Conservation (phyloP, 1,139 yeast genomes). For the Entelexis sorbosivorans region DNA sequence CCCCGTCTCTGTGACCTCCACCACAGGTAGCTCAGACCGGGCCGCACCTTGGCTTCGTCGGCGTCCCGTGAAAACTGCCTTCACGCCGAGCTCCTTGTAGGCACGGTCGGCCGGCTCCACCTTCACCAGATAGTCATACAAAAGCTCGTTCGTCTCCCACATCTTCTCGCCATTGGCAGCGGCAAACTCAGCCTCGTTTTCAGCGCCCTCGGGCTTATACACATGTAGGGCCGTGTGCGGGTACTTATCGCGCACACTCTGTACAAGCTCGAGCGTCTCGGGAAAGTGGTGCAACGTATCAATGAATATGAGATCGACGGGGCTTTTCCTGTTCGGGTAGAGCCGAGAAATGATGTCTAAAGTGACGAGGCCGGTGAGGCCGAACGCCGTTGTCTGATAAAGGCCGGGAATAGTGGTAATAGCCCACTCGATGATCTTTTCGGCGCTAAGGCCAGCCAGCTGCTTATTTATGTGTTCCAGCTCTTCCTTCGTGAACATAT, state of each 20-base stretch:
- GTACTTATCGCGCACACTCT: conserved; percentile 47
- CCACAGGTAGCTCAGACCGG: conserved; percentile 58
- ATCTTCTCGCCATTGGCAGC: conserved; percentile 57
- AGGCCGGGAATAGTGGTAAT: conserved; percentile 66
- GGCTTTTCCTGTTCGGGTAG: conserved; percentile 30
- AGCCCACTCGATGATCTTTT: conserved; percentile 74
- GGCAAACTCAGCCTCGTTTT: conserved; percentile 54
- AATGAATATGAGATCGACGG: conserved; percentile 68
- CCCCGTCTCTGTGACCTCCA: conserved; percentile 58
- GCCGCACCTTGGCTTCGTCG: conserved; percentile 85
- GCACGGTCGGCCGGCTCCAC: conserved; percentile 91
- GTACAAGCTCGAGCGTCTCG: conserved; percentile 72
- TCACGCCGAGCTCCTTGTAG: conserved; percentile 55
- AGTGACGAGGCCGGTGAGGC: conserved; percentile 82
- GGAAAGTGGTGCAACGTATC: conserved; percentile 92
- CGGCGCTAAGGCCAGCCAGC: conserved; percentile 48
- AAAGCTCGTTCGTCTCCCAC: conserved; percentile 75
- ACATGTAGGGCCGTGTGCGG: conserved; percentile 45
- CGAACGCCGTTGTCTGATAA: conserved; percentile 90
- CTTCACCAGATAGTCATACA: conserved; percentile 77
- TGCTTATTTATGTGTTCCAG: conserved; percentile 43
- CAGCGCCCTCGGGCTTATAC: conserved; percentile 51
- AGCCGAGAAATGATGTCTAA: conserved; percentile 69
- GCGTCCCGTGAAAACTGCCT: conserved; percentile 87
- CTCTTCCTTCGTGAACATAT: conserved; percentile 23